phyloP scores from a whole-genome alignment of 768 basidiomycete species.

The Cytidiella melzeri region DNA sequence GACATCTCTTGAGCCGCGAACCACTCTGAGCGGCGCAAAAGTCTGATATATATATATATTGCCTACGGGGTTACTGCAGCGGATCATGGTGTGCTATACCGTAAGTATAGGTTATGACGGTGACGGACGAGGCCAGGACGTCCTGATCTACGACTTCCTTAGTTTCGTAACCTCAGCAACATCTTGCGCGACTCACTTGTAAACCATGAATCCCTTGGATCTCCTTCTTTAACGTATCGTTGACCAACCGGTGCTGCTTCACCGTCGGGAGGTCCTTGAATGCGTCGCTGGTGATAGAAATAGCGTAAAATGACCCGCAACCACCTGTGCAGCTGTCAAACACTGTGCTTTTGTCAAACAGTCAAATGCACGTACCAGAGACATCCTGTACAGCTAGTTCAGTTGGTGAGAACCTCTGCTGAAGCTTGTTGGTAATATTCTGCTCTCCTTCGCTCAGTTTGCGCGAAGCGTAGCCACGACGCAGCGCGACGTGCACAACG shows the following conservation, averaged over 20 bases:
- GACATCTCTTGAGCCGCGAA: too few relatives aligned
- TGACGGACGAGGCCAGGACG: constrained; percentile 10
- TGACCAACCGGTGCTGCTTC: constrained; percentile 92
- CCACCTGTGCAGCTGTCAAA: constrained; percentile 52
- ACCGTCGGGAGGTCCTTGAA: constrained; percentile 85
- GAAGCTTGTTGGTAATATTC: constrained; percentile 66
- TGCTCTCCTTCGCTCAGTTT: constrained; percentile 56
- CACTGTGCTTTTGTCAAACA: constrained; percentile 3
- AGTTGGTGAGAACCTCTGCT: constrained; percentile 68
- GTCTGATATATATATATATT: too few relatives aligned
- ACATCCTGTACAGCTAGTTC: constrained; percentile 86
- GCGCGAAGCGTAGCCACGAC: constrained; percentile 15
- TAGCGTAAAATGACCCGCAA: constrained; percentile 96
- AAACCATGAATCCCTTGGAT: constrained; percentile 90
- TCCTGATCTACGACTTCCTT: constrained; percentile 14
- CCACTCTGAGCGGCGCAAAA: too few relatives aligned
- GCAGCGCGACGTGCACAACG: neutral
- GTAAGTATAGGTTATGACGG: constrained; percentile 6
- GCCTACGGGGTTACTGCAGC: too few relatives aligned
- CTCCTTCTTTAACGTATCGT: constrained; percentile 78
- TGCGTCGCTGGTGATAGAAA: constrained; percentile 74
- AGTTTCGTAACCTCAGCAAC: neutral
- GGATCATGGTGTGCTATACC: too few relatives aligned
- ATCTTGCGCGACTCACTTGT: constrained; percentile 50
- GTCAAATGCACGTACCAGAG: constrained; percentile 56